These are phyloP conservation scores for Carex parvula DNA, from an alignment of 176 grass and related monocot species.

Conservation along the genomic window DNA sequence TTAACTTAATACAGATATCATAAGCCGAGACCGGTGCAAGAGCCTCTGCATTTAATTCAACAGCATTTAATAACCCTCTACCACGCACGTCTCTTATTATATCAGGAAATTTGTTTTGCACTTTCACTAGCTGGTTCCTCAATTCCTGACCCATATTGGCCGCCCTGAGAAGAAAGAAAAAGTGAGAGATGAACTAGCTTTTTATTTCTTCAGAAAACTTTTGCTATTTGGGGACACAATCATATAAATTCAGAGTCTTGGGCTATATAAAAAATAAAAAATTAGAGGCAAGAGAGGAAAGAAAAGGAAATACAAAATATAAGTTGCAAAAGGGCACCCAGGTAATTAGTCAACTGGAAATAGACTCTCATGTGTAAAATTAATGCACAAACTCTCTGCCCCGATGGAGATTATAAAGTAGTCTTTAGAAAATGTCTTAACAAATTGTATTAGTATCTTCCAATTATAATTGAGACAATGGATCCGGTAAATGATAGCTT, in stretches of 20 bases:
- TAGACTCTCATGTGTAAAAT: neutral
- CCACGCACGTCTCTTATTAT: conserved; percentile 81
- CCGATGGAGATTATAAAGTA: neutral
- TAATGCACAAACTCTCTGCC: neutral
- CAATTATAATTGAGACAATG: neutral
- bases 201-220: neutral
- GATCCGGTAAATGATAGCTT: neutral
- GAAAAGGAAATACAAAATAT: neutral
- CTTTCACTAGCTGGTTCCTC: conserved; percentile 54
- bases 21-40: conserved; percentile 75
- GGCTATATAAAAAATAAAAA: neutral
- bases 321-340: neutral
- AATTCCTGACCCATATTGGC: conserved; percentile 62
- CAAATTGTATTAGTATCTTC: neutral
- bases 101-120: conserved; percentile 64
- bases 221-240: neutral
- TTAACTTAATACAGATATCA: conserved; percentile 92
- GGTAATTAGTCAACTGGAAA: neutral
- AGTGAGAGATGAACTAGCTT: neutral
- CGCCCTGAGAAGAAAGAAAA: conserved; percentile 44
- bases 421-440: neutral
- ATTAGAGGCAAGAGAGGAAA: neutral
- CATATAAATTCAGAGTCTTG: neutral
- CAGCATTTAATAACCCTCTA: conserved; percentile 82
- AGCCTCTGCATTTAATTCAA: conserved; percentile 62